A percentile compares a stretch with the other conserved stretches of the same genome.
These are phyloP conservation scores for Handroanthus guayacan DNA, from an alignment of 257 asterid genomes.

Conservation along the genomic window DNA sequence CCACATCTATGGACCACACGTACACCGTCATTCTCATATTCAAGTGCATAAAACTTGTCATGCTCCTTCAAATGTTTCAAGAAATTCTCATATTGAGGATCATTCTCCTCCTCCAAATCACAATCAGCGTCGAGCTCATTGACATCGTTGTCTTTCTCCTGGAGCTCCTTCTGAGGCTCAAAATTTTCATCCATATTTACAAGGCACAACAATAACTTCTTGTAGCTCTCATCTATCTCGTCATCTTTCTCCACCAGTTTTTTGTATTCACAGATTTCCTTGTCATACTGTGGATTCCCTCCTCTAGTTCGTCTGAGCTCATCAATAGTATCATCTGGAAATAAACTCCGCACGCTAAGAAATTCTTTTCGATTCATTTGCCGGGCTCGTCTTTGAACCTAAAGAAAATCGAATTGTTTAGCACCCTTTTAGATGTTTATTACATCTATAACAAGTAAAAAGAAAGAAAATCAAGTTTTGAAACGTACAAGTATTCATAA, in stretches of 20 bases:
- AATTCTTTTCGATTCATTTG: neutral
- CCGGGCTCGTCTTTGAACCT: no score
- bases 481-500: no score
- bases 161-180: neutral
- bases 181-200: neutral
- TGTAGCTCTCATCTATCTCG: slow-evolving; percentile 8
- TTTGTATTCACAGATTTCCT: neutral
- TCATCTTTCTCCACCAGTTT: neutral
- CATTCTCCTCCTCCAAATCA: neutral
- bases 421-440: neutral
- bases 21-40: neutral
- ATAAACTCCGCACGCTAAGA: neutral
- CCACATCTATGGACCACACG: neutral
- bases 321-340: neutral
- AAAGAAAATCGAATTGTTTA: neutral
- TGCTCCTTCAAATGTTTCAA: neutral
- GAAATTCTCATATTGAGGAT: neutral
- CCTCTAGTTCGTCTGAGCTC: neutral
- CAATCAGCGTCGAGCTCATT: neutral
- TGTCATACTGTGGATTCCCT: neutral
- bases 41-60: neutral
- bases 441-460: no score
- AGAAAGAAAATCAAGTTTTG: no score
- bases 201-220: neutral
- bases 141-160: neutral